Base-by-base conservation (phyloP, 1,284 basidiomycete genomes). In the Pseudozyma thailandica region DNA sequence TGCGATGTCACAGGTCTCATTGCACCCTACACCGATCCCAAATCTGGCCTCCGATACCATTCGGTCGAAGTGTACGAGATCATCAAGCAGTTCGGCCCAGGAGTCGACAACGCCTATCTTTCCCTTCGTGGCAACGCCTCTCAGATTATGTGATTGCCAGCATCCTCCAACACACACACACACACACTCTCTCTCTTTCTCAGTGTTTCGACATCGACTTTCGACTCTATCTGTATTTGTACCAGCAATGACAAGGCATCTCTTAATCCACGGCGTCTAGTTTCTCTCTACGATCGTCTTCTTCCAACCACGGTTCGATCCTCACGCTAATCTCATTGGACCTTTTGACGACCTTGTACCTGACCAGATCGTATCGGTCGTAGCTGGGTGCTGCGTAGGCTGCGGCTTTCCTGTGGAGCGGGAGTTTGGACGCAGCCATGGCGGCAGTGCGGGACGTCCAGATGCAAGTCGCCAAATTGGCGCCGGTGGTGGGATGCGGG, bases 1-100 rank as follows among this genome's bases (percentile, higher is more conserved):
- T 94, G 92, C 77, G 92, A 94, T 82, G 91, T 94, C 6, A 94
- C 92, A 0, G 92, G 92, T 0, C 85, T 94, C 6, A 90, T 92
- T 83, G 91, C 90, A 1, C 90, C 90, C 4, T 93, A 93, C 75
- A 93, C 91, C 0, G 91, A 93, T 75, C 92, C 92, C 6, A 88
- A 89, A 3, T 92, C 91, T 0, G 88, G 89, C 0, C 85, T 94
- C 18, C 87, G 92, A 5, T 93, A 91, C 80, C 91, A 93, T 72
- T 90, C 92, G 84, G 92, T 90, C 83, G 91, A 89, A 70, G 88
- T 93, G 6, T 93, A 92, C 81, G 90, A 92, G 53, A 85, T 92
- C 38, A 89, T 93, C 77, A 91, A 91, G 79, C 87, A 87, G 35
- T 85, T 94, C 75, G 78, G 69, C n/a, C 79, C 79, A 0, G 80